Conservation (phyloP, 169 alveolate genomes). For the Eimeria brunetti region DNA sequence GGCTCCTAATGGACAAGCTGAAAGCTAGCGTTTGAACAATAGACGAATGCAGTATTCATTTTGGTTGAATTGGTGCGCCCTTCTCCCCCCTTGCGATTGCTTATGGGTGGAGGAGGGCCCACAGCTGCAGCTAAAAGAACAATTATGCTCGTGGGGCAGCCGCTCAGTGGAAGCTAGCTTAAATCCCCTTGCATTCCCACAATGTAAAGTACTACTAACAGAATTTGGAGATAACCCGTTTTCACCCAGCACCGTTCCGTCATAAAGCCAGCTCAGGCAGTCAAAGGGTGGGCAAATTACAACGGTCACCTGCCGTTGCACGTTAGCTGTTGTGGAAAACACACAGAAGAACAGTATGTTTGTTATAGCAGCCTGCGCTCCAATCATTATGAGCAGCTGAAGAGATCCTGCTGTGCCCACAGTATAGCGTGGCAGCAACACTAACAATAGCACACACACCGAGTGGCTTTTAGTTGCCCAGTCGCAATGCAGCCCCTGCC, state of each 20-base stretch:
- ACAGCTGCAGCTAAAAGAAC: background rate
- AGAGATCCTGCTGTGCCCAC: background rate
- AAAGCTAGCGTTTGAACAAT: background rate
- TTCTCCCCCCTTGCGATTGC: background rate
- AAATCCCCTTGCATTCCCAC: background rate
- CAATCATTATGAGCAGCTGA: background rate
- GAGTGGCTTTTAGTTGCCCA: background rate
- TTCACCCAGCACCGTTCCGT: background rate
- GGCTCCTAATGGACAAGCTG: background rate
- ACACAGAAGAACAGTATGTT: background rate
- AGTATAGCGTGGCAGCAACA: background rate
- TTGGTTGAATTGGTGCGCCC: background rate
- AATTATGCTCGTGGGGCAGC: background rate
- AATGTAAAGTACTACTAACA: background rate
- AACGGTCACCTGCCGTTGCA: background rate
- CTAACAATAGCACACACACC: background rate
- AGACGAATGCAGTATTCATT: background rate
- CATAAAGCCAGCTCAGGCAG: background rate
- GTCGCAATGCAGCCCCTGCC: too few relatives aligned
- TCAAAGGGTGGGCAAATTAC: background rate
- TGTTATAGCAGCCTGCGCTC: background rate
- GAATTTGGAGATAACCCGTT: background rate
- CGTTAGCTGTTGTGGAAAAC: background rate
- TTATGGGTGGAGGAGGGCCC: background rate
- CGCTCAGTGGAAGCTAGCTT: background rate